These are phyloP conservation scores for Blastobotrys proliferans DNA, from an alignment of 1,139 yeast genomes.

Conservation along the genomic window DNA sequence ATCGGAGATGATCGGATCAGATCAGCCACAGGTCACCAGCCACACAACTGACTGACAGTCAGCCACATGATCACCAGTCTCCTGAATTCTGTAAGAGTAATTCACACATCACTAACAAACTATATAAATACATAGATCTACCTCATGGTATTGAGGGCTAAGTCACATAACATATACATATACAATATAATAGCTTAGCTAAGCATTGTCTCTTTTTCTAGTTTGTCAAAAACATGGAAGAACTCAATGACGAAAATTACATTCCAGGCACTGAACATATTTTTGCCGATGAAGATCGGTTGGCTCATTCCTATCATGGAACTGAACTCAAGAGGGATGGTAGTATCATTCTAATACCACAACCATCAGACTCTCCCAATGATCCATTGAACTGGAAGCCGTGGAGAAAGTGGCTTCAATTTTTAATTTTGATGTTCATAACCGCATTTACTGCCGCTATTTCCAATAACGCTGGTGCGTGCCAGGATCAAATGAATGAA, in stretches of 20 bases:
- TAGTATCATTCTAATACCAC: conserved; percentile 48
- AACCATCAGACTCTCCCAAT: conserved; percentile 53
- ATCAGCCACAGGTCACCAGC: too few relatives aligned
- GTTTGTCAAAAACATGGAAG: too few relatives aligned
- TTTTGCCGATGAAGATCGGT: conserved; percentile 18
- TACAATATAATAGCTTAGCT: too few relatives aligned
- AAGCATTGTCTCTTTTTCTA: too few relatives aligned
- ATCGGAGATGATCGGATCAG: too few relatives aligned
- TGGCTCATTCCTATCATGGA: conserved; percentile 9
- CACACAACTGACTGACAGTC: too few relatives aligned
- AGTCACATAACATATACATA: too few relatives aligned
- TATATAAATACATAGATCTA: too few relatives aligned
- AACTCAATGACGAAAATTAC: conserved; percentile 15
- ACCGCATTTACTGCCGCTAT: conserved; percentile 83
- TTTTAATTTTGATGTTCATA: conserved; percentile 55
- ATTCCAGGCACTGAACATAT: conserved; percentile 22
- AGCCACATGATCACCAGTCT: too few relatives aligned
- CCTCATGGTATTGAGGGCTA: too few relatives aligned
- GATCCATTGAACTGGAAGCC: conserved; percentile 54
- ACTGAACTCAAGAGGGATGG: conserved; percentile 19
- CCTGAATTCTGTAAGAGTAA: too few relatives aligned
- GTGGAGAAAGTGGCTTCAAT: conserved; percentile 55
- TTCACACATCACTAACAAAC: too few relatives aligned
- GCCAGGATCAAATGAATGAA: conserved; percentile 66
- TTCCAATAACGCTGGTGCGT: conserved; percentile 75